A percentile compares a stretch with the other conserved stretches of the same genome.
These are phyloP conservation scores for Plantago lanceolata DNA, from an alignment of 305 asterid genomes.

Conservation along the genomic window DNA sequence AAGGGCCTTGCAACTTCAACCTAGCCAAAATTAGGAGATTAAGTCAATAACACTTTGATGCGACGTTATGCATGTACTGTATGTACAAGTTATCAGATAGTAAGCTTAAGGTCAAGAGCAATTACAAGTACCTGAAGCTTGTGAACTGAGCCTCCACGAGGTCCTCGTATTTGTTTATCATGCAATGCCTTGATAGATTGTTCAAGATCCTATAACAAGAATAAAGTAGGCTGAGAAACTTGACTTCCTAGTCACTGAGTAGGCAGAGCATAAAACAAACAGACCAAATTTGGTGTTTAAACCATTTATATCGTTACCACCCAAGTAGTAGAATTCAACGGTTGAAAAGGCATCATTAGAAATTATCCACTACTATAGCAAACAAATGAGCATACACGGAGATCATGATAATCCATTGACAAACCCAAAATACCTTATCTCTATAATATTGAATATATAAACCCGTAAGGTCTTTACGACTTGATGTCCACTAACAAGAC, in stretches of 20 bases:
- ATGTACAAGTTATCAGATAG: slow-evolving; percentile 19
- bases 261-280: slow-evolving; percentile 9
- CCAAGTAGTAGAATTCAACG: no score
- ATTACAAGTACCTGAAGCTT: slow-evolving; percentile 57
- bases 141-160: slow-evolving; percentile 47
- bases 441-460: no score
- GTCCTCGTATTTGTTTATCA: slow-evolving; percentile 62
- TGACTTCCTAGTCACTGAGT: slow-evolving; percentile 11
- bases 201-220: slow-evolving; percentile 63
- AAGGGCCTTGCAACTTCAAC: slow-evolving; percentile 87
- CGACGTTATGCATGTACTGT: slow-evolving; percentile 2
- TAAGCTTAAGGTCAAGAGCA: slow-evolving; percentile 23
- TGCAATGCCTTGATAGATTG: slow-evolving; percentile 64
- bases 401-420: no score
- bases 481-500: not conserved
- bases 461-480: no score
- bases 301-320: no score
- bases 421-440: no score
- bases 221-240: slow-evolving; percentile 15
- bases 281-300: no score
- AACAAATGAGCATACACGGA: no score
- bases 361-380: no score
- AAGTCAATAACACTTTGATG: slow-evolving; percentile 1
- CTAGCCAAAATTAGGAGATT: slow-evolving; percentile 32
- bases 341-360: no score